A percentile compares a stretch with the other conserved stretches of the same genome.
phyloP scores from a whole-genome alignment of 129 eudicot genomes.

The Saposhnikovia divaricata region DNA sequence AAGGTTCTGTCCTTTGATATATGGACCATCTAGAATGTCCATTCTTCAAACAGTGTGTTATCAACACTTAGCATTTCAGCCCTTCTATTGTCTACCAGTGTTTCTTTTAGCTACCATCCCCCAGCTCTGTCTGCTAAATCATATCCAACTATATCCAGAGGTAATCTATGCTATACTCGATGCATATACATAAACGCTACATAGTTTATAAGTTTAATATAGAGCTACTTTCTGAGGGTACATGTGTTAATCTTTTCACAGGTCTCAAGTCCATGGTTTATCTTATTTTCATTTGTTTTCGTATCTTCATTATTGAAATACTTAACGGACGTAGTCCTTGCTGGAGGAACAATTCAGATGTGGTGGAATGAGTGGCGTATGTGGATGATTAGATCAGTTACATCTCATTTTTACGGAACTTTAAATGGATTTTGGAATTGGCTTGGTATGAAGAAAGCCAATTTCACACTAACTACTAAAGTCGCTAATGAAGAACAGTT shows the following conservation, averaged over 20 bases:
- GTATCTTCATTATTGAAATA: conserved; percentile 2
- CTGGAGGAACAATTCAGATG: conserved; percentile 10
- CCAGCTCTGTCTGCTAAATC: conserved; percentile 9
- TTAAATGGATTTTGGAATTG: neutral
- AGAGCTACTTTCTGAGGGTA: neutral
- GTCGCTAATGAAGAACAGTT: conserved; percentile 11
- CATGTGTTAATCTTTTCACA: neutral
- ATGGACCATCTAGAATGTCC: conserved; percentile 5
- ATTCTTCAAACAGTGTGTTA: conserved; percentile 14
- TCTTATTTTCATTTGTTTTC: conserved; percentile 10
- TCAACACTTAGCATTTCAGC: neutral
- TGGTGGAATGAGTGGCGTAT: conserved; percentile 19
- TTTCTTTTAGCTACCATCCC: conserved; percentile 17
- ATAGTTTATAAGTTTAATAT: too few relatives aligned
- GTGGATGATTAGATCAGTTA: conserved; percentile 23
- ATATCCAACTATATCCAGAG: conserved; percentile 12
- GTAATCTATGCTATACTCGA: neutral
- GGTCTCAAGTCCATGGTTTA: conserved; percentile 13
- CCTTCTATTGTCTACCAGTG: conserved; percentile 10
- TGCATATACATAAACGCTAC: neutral
- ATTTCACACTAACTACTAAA: conserved; percentile 21
- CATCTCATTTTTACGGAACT: conserved; percentile 17
- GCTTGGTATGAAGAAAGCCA: conserved; percentile 11
- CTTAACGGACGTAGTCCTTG: neutral
- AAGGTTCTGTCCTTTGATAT: conserved; percentile 11